A percentile compares a stretch with the other conserved stretches of the same genome.
phyloP scores from a whole-genome alignment of 1,139 yeast genomes.

The Debaryomycetaceae sp. region DNA sequence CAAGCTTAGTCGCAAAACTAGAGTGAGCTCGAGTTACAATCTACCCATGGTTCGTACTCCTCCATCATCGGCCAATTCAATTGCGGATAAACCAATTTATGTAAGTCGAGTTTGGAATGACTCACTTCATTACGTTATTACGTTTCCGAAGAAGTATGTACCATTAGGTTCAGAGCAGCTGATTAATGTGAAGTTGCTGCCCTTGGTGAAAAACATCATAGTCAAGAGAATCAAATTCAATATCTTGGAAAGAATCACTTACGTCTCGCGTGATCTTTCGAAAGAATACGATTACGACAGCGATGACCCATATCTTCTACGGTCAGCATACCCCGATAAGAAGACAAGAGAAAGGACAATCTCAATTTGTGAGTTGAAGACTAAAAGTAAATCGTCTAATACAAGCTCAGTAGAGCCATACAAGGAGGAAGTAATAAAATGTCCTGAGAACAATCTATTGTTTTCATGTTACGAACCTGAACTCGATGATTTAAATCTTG shows the following conservation, averaged over 20 bases:
- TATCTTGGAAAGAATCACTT: constrained; percentile 68
- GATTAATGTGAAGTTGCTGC: constrained; percentile 65
- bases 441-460: constrained; percentile 58
- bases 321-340: constrained; percentile 16
- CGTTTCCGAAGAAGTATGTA: constrained; percentile 72
- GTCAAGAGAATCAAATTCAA: constrained; percentile 72
- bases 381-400: constrained; percentile 39
- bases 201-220: constrained; percentile 63
- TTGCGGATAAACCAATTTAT: constrained; percentile 76
- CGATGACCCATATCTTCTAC: constrained; percentile 36
- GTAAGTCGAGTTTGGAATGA: constrained; percentile 84
- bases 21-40: constrained; percentile 27
- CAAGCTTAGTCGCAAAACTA: constrained; percentile 32
- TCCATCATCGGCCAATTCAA: constrained; percentile 70
- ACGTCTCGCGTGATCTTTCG: constrained; percentile 52
- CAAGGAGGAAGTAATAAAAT: constrained; percentile 59
- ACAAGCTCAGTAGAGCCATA: constrained; percentile 41
- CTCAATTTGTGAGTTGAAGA: constrained; percentile 60
- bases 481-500: constrained; percentile 6
- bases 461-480: constrained; percentile 52
- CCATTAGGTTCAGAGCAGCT: constrained; percentile 64
- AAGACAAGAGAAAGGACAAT: constrained; percentile 51
- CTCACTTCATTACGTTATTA: constrained; percentile 70
- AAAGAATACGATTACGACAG: constrained; percentile 57
- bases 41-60: constrained; percentile 71